phyloP scores from a whole-genome alignment of 441 rosid genomes.

The Jatropha podagrica region DNA sequence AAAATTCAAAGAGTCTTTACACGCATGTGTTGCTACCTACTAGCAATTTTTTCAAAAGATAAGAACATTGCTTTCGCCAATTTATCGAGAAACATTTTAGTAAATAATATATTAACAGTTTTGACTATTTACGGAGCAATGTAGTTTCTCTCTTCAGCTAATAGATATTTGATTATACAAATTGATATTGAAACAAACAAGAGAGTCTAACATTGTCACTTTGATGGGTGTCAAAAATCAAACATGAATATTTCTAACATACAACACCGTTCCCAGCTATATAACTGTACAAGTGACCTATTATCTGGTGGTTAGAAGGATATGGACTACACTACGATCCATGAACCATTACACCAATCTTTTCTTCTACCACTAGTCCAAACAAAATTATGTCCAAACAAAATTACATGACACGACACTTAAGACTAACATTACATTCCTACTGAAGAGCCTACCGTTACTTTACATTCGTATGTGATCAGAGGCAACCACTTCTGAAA shows the following conservation, averaged over 20 bases:
- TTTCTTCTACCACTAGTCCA: constrained; percentile 24
- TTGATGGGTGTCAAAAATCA: constrained; percentile 26
- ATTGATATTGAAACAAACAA: no score
- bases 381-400: constrained; percentile 16
- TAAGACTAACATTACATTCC: constrained; percentile 25
- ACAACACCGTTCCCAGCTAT: constrained; percentile 29
- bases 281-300: constrained; percentile 38
- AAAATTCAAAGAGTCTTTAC: no score
- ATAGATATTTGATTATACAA: no score
- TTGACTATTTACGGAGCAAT: no score
- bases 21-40: no score
- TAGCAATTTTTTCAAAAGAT: no score
- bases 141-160: no score
- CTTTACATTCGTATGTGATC: constrained; percentile 36
- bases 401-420: constrained; percentile 10
- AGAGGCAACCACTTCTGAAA: constrained; percentile 16
- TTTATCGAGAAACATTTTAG: no score
- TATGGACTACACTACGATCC: constrained; percentile 25
- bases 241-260: constrained; percentile 23
- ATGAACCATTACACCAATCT: constrained; percentile 18
- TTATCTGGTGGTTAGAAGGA: constrained; percentile 27
- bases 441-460: constrained; percentile 33
- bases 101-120: no score
- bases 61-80: no score
- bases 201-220: not conserved